phyloP scores from a whole-genome alignment of 768 basidiomycete species.

The Boletus bicolor region DNA sequence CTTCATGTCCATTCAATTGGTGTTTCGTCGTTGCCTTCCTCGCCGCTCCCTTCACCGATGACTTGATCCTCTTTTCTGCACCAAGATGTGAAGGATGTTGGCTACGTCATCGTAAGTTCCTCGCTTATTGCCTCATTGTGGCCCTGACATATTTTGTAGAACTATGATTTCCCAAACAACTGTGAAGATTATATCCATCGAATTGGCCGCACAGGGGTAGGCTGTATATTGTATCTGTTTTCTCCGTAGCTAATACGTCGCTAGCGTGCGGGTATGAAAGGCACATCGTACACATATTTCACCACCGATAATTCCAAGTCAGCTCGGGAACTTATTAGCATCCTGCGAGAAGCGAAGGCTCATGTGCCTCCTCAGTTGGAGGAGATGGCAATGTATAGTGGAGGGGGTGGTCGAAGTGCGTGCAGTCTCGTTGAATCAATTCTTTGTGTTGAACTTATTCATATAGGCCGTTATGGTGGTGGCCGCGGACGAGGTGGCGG shows the following conservation, averaged over 20 bases:
- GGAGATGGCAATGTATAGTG: slow-evolving; percentile 88
- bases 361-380: slow-evolving; percentile 84
- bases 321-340: slow-evolving; percentile 85
- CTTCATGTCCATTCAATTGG: slow-evolving; percentile 28
- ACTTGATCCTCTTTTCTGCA: slow-evolving; percentile 32
- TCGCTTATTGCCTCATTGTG: slow-evolving; percentile 1
- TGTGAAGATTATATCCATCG: slow-evolving; percentile 99
- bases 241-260: slow-evolving; percentile 14
- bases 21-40: slow-evolving; percentile 7
- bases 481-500: slow-evolving; percentile 31
- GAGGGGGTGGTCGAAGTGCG: slow-evolving; percentile 72
- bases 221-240: slow-evolving; percentile 22
- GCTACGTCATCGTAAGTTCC: slow-evolving; percentile 85
- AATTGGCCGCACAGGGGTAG: slow-evolving; percentile 93
- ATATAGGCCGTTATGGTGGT: slow-evolving; percentile 59
- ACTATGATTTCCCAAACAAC: slow-evolving; percentile 97
- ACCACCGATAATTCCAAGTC: slow-evolving; percentile 94
- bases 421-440: neutral
- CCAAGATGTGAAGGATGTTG: slow-evolving; percentile 97
- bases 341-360: slow-evolving; percentile 85
- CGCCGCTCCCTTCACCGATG: slow-evolving; percentile 26
- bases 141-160: slow-evolving; percentile 43
- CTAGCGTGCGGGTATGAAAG: slow-evolving; percentile 88
- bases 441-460: neutral
- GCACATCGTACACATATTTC: slow-evolving; percentile 93